phyloP scores from a whole-genome alignment of 495 filamentous ascomycete species.

The Talaromyces stipitatus region DNA sequence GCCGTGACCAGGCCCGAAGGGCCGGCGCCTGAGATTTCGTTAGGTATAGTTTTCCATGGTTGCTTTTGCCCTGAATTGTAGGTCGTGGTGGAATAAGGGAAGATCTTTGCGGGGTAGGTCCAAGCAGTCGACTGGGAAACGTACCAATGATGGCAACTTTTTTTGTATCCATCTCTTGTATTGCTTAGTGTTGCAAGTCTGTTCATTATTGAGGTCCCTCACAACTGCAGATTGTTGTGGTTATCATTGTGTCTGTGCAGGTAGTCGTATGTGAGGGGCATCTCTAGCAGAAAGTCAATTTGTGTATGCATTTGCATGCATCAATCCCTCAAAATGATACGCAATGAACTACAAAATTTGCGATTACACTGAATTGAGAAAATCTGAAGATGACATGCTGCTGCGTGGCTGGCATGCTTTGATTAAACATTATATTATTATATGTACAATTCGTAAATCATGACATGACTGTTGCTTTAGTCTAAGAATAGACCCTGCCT shows the following conservation, averaged over 20 bases:
- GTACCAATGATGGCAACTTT: constrained; percentile 62
- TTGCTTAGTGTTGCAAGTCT: not conserved
- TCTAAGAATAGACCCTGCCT: constrained; percentile 4
- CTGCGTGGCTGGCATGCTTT: too few relatives aligned
- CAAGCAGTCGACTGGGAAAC: constrained; percentile 3
- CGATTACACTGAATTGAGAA: too few relatives aligned
- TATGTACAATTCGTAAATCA: not conserved
- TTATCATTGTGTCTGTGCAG: too few relatives aligned
- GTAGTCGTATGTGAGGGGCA: too few relatives aligned
- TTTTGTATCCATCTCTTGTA: constrained; percentile 31
- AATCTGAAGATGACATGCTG: too few relatives aligned
- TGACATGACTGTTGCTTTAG: constrained; percentile 1
- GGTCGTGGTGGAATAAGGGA: too few relatives aligned
- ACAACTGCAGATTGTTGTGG: not conserved
- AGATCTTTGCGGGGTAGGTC: not conserved
- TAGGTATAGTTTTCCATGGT: not conserved
- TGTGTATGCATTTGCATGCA: too few relatives aligned
- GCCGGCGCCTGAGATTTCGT: constrained; percentile 53
- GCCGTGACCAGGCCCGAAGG: constrained; percentile 76
- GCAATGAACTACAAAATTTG: too few relatives aligned
- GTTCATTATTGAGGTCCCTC: not conserved
- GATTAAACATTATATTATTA: not conserved
- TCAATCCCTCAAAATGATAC: too few relatives aligned
- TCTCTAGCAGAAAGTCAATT: too few relatives aligned
- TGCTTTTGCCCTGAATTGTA: too few relatives aligned